These are phyloP conservation scores for Camellia sinensis DNA, from an alignment of 148 eudicot genomes.

Conservation along the genomic window DNA sequence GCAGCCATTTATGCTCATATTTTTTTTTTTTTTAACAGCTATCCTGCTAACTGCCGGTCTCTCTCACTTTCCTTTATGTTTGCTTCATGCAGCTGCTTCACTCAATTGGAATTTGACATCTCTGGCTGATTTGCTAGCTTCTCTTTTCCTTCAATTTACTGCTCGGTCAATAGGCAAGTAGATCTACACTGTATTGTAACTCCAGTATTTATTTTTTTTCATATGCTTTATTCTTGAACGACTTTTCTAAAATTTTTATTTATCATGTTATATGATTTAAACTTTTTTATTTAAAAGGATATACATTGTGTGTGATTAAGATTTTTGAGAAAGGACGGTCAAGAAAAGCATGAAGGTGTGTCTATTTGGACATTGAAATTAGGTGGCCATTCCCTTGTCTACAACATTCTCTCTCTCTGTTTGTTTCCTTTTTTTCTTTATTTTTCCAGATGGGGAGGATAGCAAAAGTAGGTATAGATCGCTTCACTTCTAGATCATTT, in stretches of 20 bases:
- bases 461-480: no score
- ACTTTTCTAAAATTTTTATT: not conserved
- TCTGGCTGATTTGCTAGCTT: conserved; percentile 37
- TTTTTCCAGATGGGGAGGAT: no score
- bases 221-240: not conserved
- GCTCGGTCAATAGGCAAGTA: conserved; percentile 28
- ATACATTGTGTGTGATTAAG: not conserved
- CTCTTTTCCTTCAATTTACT: conserved; percentile 33
- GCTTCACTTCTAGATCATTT: no score
- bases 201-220: not conserved
- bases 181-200: not conserved
- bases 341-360: no score
- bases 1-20: not conserved
- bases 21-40: not conserved
- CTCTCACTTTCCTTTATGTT: not conserved
- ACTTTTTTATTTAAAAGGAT: not conserved
- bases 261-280: not conserved
- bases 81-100: conserved; percentile 35
- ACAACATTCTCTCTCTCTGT: no score
- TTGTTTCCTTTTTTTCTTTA: no score
- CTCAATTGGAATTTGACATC: conserved; percentile 47
- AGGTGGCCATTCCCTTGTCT: no score
- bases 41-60: not conserved
- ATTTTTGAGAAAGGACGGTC: not conserved
- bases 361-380: no score